Percentiles rank a stretch among this genome's conserved stretches.
These are phyloP conservation scores for Rhodamnia argentea DNA, from an alignment of 345 rosid genomes.

Conservation along the genomic window DNA sequence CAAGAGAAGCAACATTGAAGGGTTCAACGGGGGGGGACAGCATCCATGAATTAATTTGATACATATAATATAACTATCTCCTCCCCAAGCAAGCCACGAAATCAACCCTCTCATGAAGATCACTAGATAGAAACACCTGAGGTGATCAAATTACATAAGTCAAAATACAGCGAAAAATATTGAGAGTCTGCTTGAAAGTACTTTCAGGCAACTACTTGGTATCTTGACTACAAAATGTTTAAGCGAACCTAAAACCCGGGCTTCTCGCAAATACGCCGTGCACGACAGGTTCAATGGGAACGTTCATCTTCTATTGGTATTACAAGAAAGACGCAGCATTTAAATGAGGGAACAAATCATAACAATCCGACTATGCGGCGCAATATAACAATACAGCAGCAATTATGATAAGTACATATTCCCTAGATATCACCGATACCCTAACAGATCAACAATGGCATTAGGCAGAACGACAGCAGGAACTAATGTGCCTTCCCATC, in stretches of 20 bases:
- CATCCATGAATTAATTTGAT: slow-evolving; percentile 83
- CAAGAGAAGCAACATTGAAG: slow-evolving; percentile 93
- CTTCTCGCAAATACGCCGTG: slow-evolving; percentile 87
- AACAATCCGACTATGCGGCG: background rate
- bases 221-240: slow-evolving; percentile 90
- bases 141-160: background rate
- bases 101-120: slow-evolving; percentile 97
- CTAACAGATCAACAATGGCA: background rate
- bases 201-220: slow-evolving; percentile 43
- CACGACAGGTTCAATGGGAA: slow-evolving; percentile 86
- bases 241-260: slow-evolving; percentile 89
- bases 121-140: slow-evolving; percentile 31
- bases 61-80: slow-evolving; percentile 91
- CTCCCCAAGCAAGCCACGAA: slow-evolving; percentile 94
- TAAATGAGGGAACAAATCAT: background rate
- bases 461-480: background rate
- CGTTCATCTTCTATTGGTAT: slow-evolving; percentile 83
- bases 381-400: background rate
- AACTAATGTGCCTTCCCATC: background rate
- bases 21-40: slow-evolving; percentile 93
- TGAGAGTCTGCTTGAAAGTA: background rate
- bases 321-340: slow-evolving; percentile 83
- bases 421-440: background rate
- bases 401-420: background rate
- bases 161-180: background rate